Evolutionary conservation across 192 early-diverging fungal species (phyloP).

Genomic region (Backusella circina): DNA sequence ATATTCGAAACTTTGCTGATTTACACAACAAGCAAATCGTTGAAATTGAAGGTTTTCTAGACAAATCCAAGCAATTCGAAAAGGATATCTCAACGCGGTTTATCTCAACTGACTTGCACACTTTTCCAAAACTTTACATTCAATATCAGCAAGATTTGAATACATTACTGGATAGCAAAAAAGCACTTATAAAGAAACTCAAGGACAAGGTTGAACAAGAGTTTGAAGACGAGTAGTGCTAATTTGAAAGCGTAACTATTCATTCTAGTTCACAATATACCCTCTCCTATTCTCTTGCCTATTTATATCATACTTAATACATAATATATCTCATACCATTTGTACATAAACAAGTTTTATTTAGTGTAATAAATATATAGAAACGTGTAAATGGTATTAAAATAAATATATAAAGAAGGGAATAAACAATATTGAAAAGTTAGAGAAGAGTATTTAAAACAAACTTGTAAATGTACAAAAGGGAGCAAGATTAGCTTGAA

Average conservation of each 20-base stretch:
- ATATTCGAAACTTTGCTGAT: slow-evolving; percentile 10
- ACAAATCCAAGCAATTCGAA: slow-evolving; percentile 1
- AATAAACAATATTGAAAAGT: not conserved
- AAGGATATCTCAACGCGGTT: not conserved
- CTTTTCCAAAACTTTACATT: not conserved
- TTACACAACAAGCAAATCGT: slow-evolving; percentile 21
- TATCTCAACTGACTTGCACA: not conserved
- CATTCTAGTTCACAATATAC: not conserved
- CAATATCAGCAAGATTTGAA: slow-evolving; percentile 22
- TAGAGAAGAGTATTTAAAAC: not conserved
- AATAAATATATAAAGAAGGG: not conserved
- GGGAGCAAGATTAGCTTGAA: not conserved
- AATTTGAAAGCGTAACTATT: too few relatives aligned
- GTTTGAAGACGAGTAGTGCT: not conserved
- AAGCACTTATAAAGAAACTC: slow-evolving; percentile 12
- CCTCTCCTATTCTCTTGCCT: not conserved
- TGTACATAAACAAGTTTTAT: not conserved
- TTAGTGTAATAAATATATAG: not conserved
- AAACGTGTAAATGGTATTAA: not conserved
- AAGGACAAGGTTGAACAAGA: slow-evolving; percentile 14
- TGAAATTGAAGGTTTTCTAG: slow-evolving; percentile 7
- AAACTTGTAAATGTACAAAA: not conserved
- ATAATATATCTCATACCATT: not conserved
- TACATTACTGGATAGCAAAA: slow-evolving; percentile 20
- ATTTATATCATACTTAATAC: not conserved